Base-by-base conservation (phyloP, 2,329 filamentous ascomycete species). In the Exophiala phaeomuriformis region DNA sequence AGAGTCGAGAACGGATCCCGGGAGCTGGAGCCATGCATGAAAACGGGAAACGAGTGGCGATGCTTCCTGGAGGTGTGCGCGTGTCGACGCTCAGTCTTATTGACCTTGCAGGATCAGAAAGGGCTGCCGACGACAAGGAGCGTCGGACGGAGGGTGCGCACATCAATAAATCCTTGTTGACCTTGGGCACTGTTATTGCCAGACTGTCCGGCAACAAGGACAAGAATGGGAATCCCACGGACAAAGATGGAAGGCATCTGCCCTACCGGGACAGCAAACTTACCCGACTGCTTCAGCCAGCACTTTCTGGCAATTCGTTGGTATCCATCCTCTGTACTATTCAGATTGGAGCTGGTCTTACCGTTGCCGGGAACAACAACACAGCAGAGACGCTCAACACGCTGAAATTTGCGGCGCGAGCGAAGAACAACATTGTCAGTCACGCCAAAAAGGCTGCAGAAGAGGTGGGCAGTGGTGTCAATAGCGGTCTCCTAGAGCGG, bases 281-380 rank as follows among this genome's bases (percentile, higher is more conserved):
- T 63, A 98, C 93, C 7, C 81, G 93, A 64, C 75, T 98, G 56
- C 76, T 98, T 36, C 93, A 98, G 72, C 88, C 89, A 39, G 93
- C 93, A 2, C 75, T 98, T 37, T 95, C 91, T 0, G 93, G 93
- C 47, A 88, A 91, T 68, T 95, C 93, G 2, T 79, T 98, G 9
- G 90, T 98, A 65, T 97, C 91, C 65, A 98, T 98, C 66, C 82
- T 98, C 19, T 98, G 93, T 68, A 98, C 93, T 0, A 93, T 98
- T 51, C 88, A 95, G 66, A 85, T 94, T 43, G 88, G 88, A n/a
- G 77, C 86, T 1, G 80, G 82, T 8, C 85, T 86, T 27, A 90
- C 82, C 63, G 77, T 81, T 5, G 86, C 88, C 1, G 79, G 84
- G 19, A 85, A 82, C 63, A 87, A 79, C 27, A 88, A 96, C 64